Evolutionary conservation across 306 rosid species (phyloP).

Genomic region (Clitoria ternatea): DNA sequence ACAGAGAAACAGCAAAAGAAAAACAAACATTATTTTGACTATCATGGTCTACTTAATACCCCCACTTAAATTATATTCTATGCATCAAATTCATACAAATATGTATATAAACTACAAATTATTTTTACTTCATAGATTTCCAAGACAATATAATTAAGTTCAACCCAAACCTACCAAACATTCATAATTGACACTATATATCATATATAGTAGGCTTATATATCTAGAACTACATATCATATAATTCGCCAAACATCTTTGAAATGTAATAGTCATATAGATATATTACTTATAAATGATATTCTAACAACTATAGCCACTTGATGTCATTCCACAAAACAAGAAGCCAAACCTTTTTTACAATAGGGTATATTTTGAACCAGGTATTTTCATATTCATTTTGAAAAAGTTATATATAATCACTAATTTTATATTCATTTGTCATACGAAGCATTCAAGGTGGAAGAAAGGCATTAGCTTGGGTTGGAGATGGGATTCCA

Average conservation of each 20-base stretch:
- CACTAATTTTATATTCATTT: constrained; percentile 25
- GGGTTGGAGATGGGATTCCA: background rate
- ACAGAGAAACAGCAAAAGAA: constrained; percentile 23
- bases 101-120: background rate
- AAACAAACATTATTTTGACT: constrained; percentile 25
- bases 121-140: background rate
- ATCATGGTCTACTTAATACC: background rate
- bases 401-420: background rate
- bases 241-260: background rate
- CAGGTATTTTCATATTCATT: background rate
- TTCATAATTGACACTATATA: background rate
- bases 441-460: constrained; percentile 67
- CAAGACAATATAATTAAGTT: background rate
- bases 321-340: background rate
- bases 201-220: background rate
- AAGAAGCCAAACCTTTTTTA: background rate
- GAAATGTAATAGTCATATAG: background rate
- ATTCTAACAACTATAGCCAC: background rate
- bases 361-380: background rate
- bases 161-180: background rate
- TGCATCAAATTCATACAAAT: background rate
- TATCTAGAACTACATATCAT: background rate
- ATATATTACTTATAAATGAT: background rate
- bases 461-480: constrained; percentile 35
- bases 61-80: background rate